A percentile compares a stretch with the other conserved stretches of the same genome.
Conservation (phyloP, 495 filamentous ascomycete species). For the Neohortaea acidophila region DNA sequence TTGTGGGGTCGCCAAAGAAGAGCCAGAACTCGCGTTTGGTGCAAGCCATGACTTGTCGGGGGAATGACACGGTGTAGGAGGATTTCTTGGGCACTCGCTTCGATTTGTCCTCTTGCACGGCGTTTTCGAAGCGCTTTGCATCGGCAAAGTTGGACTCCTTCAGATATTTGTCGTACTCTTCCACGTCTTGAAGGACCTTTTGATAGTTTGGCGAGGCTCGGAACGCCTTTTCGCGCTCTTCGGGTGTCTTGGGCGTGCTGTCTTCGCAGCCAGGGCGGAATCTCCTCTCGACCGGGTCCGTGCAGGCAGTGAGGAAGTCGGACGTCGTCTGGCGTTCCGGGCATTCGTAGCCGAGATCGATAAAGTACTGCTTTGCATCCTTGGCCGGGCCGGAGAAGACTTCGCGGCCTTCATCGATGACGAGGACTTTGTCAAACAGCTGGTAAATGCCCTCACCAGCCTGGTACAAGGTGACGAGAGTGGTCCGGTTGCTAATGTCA, state of each 20-base stretch:
- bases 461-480: conserved; percentile 72
- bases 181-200: conserved; percentile 39
- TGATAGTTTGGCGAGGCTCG: conserved; percentile 37
- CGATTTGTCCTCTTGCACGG: conserved; percentile 53
- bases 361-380: conserved; percentile 52
- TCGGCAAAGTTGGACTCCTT: conserved; percentile 45
- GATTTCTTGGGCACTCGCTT: conserved; percentile 54
- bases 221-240: conserved; percentile 49
- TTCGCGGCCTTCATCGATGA: conserved; percentile 51
- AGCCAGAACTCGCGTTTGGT: conserved; percentile 65
- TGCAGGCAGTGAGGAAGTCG: conserved; percentile 61
- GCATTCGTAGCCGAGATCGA: conserved; percentile 52
- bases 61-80: conserved; percentile 54
- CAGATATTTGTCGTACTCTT: conserved; percentile 44
- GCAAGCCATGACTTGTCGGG: conserved; percentile 53
- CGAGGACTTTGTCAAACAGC: conserved; percentile 61
- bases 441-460: conserved; percentile 73
- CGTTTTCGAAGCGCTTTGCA: conserved; percentile 52
- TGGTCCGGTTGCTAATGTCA: conserved; percentile 64
- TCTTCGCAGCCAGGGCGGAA: conserved; percentile 49
- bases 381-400: conserved; percentile 49
- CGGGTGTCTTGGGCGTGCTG: conserved; percentile 44
- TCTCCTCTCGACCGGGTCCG: conserved; percentile 54
- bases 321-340: conserved; percentile 55
- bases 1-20: conserved; percentile 53